These are phyloP conservation scores for Cyberlindnera meyerae DNA, from an alignment of 805 yeast genomes.

Conservation along the genomic window DNA sequence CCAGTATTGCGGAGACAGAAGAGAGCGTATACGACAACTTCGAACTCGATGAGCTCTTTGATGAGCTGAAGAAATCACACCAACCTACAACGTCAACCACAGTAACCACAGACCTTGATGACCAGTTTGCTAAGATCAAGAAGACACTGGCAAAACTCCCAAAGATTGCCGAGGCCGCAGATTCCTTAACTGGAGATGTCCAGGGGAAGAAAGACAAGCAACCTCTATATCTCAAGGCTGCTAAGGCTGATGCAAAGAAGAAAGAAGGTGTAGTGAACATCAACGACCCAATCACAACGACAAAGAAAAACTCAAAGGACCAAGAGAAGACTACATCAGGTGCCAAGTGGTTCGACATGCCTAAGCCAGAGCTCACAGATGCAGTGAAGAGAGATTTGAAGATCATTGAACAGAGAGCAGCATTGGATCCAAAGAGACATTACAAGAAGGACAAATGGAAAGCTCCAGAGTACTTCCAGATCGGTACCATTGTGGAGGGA, in stretches of 20 bases:
- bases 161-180: slow-evolving; percentile 28
- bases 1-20: slow-evolving; percentile 7
- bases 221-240: slow-evolving; percentile 7
- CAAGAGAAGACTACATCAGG: slow-evolving; percentile 38
- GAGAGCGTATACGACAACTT: slow-evolving; percentile 13
- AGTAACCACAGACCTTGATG: slow-evolving; percentile 19
- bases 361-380: slow-evolving; percentile 69
- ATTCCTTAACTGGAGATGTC: slow-evolving; percentile 10
- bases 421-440: slow-evolving; percentile 91
- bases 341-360: slow-evolving; percentile 74
- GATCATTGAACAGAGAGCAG: slow-evolving; percentile 80
- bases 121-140: slow-evolving; percentile 33
- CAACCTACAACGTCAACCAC: slow-evolving; percentile 1
- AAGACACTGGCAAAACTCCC: slow-evolving; percentile 34
- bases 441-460: slow-evolving; percentile 83
- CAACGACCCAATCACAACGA: slow-evolving; percentile 42
- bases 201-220: slow-evolving; percentile 20
- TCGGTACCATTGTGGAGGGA: slow-evolving; percentile 85
- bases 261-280: slow-evolving; percentile 28
- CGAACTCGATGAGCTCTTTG: slow-evolving; percentile 33
- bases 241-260: slow-evolving; percentile 7
- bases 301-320: slow-evolving; percentile 12
- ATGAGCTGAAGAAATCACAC: slow-evolving; percentile 20
- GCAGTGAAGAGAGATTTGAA: slow-evolving; percentile 70
- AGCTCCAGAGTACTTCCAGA: slow-evolving; percentile 74